Evolutionary conservation across 192 early-diverging fungal genomes (phyloP).

Genomic region (Irineochytrium annulatum): DNA sequence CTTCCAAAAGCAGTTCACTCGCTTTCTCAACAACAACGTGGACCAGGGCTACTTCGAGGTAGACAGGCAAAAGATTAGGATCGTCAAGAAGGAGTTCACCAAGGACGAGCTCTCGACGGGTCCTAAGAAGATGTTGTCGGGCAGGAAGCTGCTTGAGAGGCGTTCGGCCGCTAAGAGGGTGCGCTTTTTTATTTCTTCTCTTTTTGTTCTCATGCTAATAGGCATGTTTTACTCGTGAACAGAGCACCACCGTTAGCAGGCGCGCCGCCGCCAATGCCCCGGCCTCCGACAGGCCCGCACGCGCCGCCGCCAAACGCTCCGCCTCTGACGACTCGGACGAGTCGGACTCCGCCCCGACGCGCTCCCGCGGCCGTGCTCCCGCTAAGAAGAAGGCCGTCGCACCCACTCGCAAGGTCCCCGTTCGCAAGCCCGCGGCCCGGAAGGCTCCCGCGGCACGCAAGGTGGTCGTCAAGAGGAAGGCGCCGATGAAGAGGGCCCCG

Average conservation of each 20-base stretch:
- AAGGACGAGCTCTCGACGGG: constrained; percentile 39
- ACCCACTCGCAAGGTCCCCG: too few species aligned
- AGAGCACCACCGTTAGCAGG: neutral
- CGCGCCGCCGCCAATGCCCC: neutral
- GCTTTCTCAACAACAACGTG: constrained; percentile 57
- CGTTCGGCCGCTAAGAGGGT: neutral
- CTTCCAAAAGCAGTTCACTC: constrained; percentile 53
- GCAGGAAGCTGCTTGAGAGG: constrained; percentile 40
- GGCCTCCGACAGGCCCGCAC: neutral
- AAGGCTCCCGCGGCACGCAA: too few species aligned
- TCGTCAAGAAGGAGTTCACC: constrained; percentile 39
- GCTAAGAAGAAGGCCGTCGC: neutral
- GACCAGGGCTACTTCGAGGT: constrained; percentile 50
- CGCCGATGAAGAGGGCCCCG: too few species aligned
- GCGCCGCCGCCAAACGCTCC: neutral
- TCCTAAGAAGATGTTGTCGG: constrained; percentile 37
- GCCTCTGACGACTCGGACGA: neutral
- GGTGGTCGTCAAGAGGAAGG: too few species aligned
- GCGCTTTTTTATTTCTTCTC: neutral
- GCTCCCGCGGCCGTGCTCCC: neutral
- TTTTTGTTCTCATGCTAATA: neutral
- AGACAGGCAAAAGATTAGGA: constrained; percentile 55
- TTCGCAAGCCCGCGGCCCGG: too few species aligned
- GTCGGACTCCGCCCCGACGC: neutral
- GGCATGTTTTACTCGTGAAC: neutral